phyloP scores from a whole-genome alignment of 805 yeast genomes.

The Metschnikowia kofuensis region DNA sequence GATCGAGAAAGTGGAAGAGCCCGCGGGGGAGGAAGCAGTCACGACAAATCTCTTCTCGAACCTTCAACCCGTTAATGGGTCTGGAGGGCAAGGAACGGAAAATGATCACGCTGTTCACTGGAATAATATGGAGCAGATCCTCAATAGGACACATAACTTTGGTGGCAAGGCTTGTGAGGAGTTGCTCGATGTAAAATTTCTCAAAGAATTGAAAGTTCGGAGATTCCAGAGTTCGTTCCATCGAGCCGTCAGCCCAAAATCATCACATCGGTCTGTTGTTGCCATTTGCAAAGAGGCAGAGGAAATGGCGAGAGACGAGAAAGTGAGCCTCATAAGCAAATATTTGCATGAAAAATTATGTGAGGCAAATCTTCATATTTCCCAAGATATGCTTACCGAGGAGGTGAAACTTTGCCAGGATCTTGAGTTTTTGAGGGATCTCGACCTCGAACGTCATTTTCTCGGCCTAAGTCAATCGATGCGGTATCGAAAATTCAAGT shows the following conservation, averaged over 20 bases:
- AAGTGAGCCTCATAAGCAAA: background rate
- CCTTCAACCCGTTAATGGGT: constrained; percentile 25
- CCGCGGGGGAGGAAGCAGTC: constrained; percentile 5
- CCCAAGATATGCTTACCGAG: constrained; percentile 1
- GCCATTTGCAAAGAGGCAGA: constrained; percentile 14
- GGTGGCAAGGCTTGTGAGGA: constrained; percentile 29
- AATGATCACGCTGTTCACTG: constrained; percentile 36
- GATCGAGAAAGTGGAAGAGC: constrained; percentile 17
- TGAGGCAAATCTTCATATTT: constrained; percentile 1
- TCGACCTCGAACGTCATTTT: constrained; percentile 4
- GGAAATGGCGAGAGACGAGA: constrained; percentile 1
- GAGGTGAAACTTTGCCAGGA: constrained; percentile 8
- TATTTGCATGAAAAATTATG: background rate
- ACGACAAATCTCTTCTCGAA: constrained; percentile 24
- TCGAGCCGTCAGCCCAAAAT: constrained; percentile 31
- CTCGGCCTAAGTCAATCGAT: background rate
- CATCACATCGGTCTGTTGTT: constrained; percentile 37
- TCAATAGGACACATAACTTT: constrained; percentile 42
- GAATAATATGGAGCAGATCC: constrained; percentile 48
- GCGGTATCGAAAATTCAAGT: constrained; percentile 3
- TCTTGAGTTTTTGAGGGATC: constrained; percentile 4
- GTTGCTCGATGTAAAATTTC: constrained; percentile 28
- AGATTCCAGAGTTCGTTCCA: constrained; percentile 36
- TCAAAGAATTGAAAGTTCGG: constrained; percentile 29
- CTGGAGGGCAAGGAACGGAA: constrained; percentile 21